Conservation (phyloP, 352 stramenopile species). For the Phytophthora chlamydospora region DNA sequence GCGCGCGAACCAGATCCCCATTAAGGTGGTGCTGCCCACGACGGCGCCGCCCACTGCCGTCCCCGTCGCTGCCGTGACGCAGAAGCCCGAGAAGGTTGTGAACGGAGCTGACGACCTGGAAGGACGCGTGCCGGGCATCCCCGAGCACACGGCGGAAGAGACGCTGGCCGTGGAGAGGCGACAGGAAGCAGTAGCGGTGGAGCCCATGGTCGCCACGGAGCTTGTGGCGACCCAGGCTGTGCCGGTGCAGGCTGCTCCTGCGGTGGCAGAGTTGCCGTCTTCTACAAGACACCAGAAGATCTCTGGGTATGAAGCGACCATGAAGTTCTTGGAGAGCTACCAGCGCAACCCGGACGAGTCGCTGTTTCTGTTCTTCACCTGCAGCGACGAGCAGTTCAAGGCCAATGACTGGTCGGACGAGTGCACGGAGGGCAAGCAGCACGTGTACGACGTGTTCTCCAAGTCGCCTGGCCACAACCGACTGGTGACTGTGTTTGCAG, state of each 20-base stretch:
- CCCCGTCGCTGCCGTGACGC: conserved; percentile 4
- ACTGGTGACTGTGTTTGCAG: conserved; percentile 67
- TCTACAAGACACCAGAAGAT: conserved; percentile 49
- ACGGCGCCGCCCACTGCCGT: conserved; percentile 11
- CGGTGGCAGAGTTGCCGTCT: conserved; percentile 22
- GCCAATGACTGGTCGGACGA: conserved; percentile 56
- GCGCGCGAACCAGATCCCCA: conserved; percentile 28
- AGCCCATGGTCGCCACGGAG: conserved; percentile 6
- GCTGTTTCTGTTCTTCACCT: conserved; percentile 75
- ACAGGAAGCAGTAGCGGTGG: neutral
- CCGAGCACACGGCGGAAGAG: conserved; percentile 16
- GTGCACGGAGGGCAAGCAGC: conserved; percentile 51
- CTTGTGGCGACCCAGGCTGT: neutral
- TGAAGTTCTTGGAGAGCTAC: conserved; percentile 61
- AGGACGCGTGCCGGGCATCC: conserved; percentile 29
- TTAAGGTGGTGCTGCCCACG: conserved; percentile 34
- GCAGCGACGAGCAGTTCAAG: conserved; percentile 64
- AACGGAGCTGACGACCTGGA: conserved; percentile 16
- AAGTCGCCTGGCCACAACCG: conserved; percentile 56
- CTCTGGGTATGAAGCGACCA: conserved; percentile 50
- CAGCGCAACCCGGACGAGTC: conserved; percentile 41
- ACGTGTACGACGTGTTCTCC: conserved; percentile 65
- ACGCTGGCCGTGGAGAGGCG: conserved; percentile 7
- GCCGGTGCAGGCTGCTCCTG: neutral
- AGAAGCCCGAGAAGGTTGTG: conserved; percentile 17